Conservation (phyloP, 345 rosid species). For the Eucalyptus shirleyi region DNA sequence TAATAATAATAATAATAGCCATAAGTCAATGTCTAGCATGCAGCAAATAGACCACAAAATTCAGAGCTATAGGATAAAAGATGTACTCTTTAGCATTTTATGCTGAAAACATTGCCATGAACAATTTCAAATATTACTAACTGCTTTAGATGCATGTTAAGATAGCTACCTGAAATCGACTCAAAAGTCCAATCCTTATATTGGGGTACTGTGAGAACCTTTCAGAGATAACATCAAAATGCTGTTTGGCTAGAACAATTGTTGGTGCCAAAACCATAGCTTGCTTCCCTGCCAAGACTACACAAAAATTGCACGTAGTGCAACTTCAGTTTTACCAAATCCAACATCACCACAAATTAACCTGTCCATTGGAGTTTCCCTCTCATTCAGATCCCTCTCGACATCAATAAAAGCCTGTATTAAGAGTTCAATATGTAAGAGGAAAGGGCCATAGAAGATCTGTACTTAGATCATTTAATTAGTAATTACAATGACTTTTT, state of each 20-base stretch:
- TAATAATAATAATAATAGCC: background rate
- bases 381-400: constrained; percentile 81
- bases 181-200: constrained; percentile 72
- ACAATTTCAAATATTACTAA: background rate
- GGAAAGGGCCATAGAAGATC: background rate
- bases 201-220: constrained; percentile 53
- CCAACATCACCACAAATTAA: constrained; percentile 97
- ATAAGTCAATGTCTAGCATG: background rate
- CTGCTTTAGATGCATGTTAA: background rate
- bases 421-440: constrained; percentile 8
- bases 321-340: constrained; percentile 98
- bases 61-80: background rate
- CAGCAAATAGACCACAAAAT: background rate
- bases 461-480: background rate
- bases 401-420: constrained; percentile 91
- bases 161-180: constrained; percentile 80
- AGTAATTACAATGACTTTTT: background rate
- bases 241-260: constrained; percentile 89
- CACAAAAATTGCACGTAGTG: constrained; percentile 87
- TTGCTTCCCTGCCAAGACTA: constrained; percentile 84
- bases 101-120: background rate
- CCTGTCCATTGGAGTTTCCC: constrained; percentile 95
- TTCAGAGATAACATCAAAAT: constrained; percentile 77
- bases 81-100: background rate
- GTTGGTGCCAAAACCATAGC: constrained; percentile 98